Percentiles rank a stretch among this genome's conserved stretches.
Evolutionary conservation across 2,329 filamentous ascomycete genomes (phyloP).

Genomic region (Fusarium siculi): DNA sequence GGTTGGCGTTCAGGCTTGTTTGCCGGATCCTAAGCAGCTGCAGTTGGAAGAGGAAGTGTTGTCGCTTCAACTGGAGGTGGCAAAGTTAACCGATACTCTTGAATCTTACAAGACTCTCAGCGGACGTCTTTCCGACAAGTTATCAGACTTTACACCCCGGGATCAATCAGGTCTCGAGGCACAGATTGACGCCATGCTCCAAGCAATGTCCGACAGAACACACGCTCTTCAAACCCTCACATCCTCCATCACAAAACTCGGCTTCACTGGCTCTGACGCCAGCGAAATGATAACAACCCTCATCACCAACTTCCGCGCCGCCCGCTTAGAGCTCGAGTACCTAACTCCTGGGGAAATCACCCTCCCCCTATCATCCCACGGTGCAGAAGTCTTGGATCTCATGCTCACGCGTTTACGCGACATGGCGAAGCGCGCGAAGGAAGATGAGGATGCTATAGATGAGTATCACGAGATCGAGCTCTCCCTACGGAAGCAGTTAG

Average conservation of each 20-base stretch:
- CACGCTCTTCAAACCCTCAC: conserved; percentile 58
- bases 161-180: conserved; percentile 51
- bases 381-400: conserved; percentile 66
- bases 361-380: conserved; percentile 62
- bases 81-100: conserved; percentile 59
- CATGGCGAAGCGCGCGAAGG: conserved; percentile 58
- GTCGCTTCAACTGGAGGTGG: conserved; percentile 60
- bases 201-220: conserved; percentile 60
- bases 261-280: conserved; percentile 61
- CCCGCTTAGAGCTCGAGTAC: conserved; percentile 71
- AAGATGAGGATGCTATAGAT: conserved; percentile 66
- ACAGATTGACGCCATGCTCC: conserved; percentile 56
- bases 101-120: conserved; percentile 59
- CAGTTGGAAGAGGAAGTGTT: conserved; percentile 58
- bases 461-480: conserved; percentile 68
- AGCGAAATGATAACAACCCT: conserved; percentile 62
- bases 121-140: conserved; percentile 49
- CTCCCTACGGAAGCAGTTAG: conserved; percentile 66
- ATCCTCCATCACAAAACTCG: conserved; percentile 58
- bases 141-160: conserved; percentile 42
- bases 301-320: conserved; percentile 62
- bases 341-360: conserved; percentile 68
- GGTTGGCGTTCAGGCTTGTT: conserved; percentile 27
- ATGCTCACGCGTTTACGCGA: conserved; percentile 62
- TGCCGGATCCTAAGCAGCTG: conserved; percentile 57